Evolutionary conservation across 176 grass and related monocot genomes (phyloP).

Genomic region (Aegilops umbellulata): DNA sequence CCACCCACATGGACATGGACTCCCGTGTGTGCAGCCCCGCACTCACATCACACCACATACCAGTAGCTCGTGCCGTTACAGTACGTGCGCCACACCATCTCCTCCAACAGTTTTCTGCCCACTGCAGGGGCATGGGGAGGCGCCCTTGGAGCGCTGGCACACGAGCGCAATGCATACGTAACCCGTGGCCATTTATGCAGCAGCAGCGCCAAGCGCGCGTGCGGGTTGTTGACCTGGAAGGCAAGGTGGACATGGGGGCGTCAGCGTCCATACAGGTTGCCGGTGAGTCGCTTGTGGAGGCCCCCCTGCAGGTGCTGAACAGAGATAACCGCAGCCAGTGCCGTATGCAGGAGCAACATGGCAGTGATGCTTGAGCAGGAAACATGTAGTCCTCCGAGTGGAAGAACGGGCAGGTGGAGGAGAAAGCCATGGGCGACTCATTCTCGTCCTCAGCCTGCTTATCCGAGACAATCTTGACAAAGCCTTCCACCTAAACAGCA

Average conservation of each 20-base stretch:
- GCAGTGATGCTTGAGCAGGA: conserved; percentile 24
- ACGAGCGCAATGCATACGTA: conserved; percentile 77
- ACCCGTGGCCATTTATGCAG: conserved; percentile 78
- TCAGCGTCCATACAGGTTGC: conserved; percentile 76
- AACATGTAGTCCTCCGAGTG: conserved; percentile 53
- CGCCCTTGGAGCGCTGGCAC: conserved; percentile 51
- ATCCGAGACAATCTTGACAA: conserved; percentile 8
- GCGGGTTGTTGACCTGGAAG: conserved; percentile 77
- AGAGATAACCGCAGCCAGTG: conserved; percentile 40
- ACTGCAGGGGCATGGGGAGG: neutral
- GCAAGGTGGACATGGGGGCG: conserved; percentile 70
- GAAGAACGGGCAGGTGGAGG: conserved; percentile 46
- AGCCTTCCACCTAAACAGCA: conserved; percentile 25
- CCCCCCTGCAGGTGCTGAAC: conserved; percentile 50
- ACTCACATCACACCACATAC: conserved; percentile 61
- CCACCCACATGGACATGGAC: conserved; percentile 76
- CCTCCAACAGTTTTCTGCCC: conserved; percentile 62
- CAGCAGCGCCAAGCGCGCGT: conserved; percentile 26
- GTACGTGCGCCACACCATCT: conserved; percentile 77
- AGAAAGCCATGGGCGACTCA: conserved; percentile 47
- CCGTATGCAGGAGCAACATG: conserved; percentile 47
- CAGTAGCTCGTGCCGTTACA: conserved; percentile 72
- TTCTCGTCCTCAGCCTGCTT: conserved; percentile 49
- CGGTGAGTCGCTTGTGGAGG: conserved; percentile 57
- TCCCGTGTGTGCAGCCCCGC: conserved; percentile 45